Evolutionary conservation across 225 moss, liverwort and hornwort species (phyloP), one percentile per base, ranked within the genome.

Genomic region (Takakia lepidozioides): DNA sequence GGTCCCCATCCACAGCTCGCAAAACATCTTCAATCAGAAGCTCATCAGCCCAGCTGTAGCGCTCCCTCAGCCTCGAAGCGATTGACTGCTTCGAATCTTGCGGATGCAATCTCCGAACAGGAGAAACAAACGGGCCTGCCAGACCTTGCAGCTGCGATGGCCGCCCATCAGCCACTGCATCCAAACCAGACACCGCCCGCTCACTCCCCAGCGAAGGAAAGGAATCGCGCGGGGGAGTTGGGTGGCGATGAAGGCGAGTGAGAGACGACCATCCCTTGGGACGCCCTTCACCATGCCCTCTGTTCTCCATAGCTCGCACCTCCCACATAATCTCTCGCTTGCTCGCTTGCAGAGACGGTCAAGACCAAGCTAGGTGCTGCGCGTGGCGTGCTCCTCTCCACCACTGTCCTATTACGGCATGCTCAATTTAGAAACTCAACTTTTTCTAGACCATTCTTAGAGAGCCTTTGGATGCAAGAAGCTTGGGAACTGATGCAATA

Each of bases 241-340:
- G 24, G 39, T 49, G 3, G 27, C 51, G 73, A n/a, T 42, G 41
- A n/a, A 57, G 39, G 46, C 77, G 73, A 19, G 77, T 73, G 4
- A 82, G 45, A 27, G 63, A 57, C 52, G 77, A 56, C 82, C 82
- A 77, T 7, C 82, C 82, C 13, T 58, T 63, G 1, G 77, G 82
- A 63, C 42, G 50, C 26, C 27, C 56, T 24, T 26, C 40, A 16
- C 39, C 52, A 14, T 19, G 10, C 7, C 23, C 45, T 46, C 8
- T 23, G 1, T 11, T 23, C 22, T 46, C 21, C 45, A 46, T 46
- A n/a, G n/a, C n/a, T n/a, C n/a, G n/a, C n/a, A n/a, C n/a, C n/a
- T n/a, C n/a, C n/a, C n/a, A n/a, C n/a, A n/a, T n/a, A n/a, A n/a
- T n/a, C n/a, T n/a, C n/a, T n/a, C n/a, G n/a, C n/a, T n/a, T n/a